These are phyloP conservation scores for Earliella scabrosa DNA, from an alignment of 1,284 basidiomycete genomes.

Conservation along the genomic window DNA sequence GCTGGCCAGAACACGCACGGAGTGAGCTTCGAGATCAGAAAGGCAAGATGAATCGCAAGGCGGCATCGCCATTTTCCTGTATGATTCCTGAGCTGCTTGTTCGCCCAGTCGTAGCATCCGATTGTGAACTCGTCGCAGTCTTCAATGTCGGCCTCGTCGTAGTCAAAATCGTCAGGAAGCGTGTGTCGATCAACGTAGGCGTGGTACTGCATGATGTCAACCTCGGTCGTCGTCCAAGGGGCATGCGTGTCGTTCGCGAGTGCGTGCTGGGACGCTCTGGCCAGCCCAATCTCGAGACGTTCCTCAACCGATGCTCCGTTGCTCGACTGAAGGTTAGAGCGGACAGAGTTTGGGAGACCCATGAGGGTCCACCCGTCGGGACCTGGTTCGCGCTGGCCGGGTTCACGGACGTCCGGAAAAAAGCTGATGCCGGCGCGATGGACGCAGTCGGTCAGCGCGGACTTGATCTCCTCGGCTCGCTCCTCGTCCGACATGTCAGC, in stretches of 20 bases:
- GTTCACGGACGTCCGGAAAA: background rate
- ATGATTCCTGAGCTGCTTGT: background rate
- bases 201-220: background rate
- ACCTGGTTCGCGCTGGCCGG: background rate
- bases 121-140: background rate
- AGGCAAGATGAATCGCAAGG: background rate
- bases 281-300: background rate
- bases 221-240: background rate
- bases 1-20: background rate
- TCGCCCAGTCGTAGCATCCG: background rate
- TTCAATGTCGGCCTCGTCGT: background rate
- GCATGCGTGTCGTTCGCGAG: background rate
- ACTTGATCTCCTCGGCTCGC: background rate
- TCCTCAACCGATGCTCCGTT: background rate
- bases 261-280: background rate
- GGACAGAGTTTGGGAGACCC: background rate
- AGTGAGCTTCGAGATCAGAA: background rate
- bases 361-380: background rate
- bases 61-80: background rate
- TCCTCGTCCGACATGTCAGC: background rate
- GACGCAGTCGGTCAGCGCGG: background rate
- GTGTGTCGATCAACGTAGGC: background rate
- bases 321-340: background rate
- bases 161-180: background rate
- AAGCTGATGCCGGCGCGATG: background rate